These are phyloP conservation scores for Aspergillus sp. DNA, from an alignment of 2,329 filamentous ascomycete species.

Conservation along the genomic window DNA sequence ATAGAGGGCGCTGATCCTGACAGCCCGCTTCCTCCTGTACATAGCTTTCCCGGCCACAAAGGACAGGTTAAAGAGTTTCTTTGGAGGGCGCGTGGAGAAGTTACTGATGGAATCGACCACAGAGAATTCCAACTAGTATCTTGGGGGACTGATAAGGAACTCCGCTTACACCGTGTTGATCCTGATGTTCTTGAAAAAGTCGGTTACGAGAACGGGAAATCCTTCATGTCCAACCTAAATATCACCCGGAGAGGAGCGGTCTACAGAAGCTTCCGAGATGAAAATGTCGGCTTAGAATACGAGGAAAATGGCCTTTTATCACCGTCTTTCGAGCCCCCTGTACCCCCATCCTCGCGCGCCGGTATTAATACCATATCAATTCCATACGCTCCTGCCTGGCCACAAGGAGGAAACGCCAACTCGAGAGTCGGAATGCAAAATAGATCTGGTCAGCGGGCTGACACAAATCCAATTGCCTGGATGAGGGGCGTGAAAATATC, in stretches of 20 bases:
- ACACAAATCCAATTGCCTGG: constrained; percentile 62
- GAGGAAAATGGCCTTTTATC: constrained; percentile 51
- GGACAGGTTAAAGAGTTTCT: constrained; percentile 84
- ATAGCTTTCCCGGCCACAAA: constrained; percentile 56
- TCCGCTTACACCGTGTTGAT: constrained; percentile 75
- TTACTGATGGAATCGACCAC: constrained; percentile 69
- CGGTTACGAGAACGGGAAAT: constrained; percentile 69
- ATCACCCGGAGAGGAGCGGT: constrained; percentile 79
- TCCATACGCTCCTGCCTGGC: constrained; percentile 52
- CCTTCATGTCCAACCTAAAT: constrained; percentile 63
- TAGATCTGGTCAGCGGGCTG: constrained; percentile 47
- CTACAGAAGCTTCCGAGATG: constrained; percentile 81
- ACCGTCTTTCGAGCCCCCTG: constrained; percentile 22
- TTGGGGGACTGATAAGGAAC: constrained; percentile 83
- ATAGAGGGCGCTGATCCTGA: constrained; percentile 38
- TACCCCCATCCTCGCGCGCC: constrained; percentile 29
- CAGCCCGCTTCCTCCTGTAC: constrained; percentile 45
- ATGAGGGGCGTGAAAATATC: constrained; percentile 65
- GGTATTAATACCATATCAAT: constrained; percentile 52
- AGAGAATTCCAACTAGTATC: constrained; percentile 91
- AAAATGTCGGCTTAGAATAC: constrained; percentile 59
- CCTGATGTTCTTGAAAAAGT: constrained; percentile 64
- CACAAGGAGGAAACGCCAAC: constrained; percentile 49
- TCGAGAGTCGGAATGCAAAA: constrained; percentile 50
- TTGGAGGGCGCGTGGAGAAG: constrained; percentile 75